phyloP scores from a whole-genome alignment of 768 basidiomycete genomes.

The Pisolithus orientalis region DNA sequence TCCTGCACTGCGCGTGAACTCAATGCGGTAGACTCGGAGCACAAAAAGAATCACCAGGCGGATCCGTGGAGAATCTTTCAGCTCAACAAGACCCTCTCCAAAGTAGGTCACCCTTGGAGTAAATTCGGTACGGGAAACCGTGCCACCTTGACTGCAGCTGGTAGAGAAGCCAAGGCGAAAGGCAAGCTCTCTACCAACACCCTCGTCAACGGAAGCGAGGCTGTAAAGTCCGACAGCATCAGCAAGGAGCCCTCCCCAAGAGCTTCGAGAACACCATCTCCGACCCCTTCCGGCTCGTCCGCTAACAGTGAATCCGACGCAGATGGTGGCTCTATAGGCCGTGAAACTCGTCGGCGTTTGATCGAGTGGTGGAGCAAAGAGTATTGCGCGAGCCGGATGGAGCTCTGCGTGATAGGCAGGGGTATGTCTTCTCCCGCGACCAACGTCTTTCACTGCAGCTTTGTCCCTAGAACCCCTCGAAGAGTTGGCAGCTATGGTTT shows the following conservation, averaged over 20 bases:
- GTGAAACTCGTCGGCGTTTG: constrained; percentile 70
- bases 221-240: constrained; percentile 4
- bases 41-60: constrained; percentile 90
- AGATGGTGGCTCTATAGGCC: constrained; percentile 72
- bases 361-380: constrained; percentile 82
- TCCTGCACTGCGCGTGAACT: constrained; percentile 86
- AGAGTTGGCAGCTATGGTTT: constrained; percentile 56
- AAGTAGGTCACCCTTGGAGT: constrained; percentile 74
- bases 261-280: constrained; percentile 53
- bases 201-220: constrained; percentile 25
- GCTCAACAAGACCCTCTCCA: constrained; percentile 80
- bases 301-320: constrained; percentile 53
- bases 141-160: constrained; percentile 62
- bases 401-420: constrained; percentile 71
- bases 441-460: not conserved
- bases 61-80: constrained; percentile 96
- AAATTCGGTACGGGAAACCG: constrained; percentile 91
- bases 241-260: constrained; percentile 36
- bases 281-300: constrained; percentile 52
- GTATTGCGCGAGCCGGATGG: constrained; percentile 82
- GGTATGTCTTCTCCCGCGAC: constrained; percentile 34
- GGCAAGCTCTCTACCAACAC: constrained; percentile 31
- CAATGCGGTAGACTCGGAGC: constrained; percentile 94
- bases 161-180: constrained; percentile 47
- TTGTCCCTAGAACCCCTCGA: constrained; percentile 61